Evolutionary conservation across 2,329 filamentous ascomycete genomes (phyloP).

Genomic region (Amesomyces nigricolor): DNA sequence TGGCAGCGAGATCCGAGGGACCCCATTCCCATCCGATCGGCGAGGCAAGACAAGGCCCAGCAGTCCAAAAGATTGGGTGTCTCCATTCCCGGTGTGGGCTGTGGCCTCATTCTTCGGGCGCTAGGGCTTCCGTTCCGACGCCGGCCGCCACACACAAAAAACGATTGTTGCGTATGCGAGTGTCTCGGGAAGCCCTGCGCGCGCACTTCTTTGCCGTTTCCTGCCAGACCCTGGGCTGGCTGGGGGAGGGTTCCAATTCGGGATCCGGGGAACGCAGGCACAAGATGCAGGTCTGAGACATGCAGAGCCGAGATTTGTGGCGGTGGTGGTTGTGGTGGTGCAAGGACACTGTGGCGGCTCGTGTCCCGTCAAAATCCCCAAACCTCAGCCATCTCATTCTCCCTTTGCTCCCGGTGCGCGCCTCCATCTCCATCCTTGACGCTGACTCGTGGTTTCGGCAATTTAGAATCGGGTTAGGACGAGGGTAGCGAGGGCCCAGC

Average conservation of each 20-base stretch:
- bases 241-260: neutral
- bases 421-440: neutral
- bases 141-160: neutral
- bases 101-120: neutral
- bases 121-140: slow-evolving; percentile 2
- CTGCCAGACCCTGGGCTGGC: neutral
- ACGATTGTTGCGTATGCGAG: neutral
- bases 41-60: neutral
- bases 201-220: neutral
- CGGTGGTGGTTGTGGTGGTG: neutral
- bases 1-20: neutral
- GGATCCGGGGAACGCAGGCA: neutral
- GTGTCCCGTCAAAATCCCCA: neutral
- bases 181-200: neutral
- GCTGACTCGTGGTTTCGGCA: slow-evolving; percentile 1
- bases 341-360: neutral
- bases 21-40: slow-evolving; percentile 5
- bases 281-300: slow-evolving; percentile 13
- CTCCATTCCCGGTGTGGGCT: neutral
- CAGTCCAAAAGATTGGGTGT: neutral
- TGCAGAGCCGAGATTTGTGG: slow-evolving; percentile 14
- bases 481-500: slow-evolving; percentile 8
- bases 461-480: neutral
- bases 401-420: too few relatives aligned
- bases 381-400: too few relatives aligned